Percentiles rank a stretch among this genome's conserved stretches.
Conservation (phyloP, 331 rosid genomes). For the Rosa hybrid region DNA sequence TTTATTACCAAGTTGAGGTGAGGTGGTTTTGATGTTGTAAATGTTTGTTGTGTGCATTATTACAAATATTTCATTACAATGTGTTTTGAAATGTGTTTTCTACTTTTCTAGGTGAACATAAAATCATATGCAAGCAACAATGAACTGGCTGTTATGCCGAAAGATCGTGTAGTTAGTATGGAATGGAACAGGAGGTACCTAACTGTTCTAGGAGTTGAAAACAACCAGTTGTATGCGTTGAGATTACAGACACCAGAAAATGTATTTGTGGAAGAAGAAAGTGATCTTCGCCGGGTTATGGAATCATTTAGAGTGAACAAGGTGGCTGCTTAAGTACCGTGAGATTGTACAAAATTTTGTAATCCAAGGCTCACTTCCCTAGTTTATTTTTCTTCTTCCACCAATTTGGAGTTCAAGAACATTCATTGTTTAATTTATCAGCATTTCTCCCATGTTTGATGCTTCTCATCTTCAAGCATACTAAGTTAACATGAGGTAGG, state of each 20-base stretch:
- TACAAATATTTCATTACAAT: not conserved
- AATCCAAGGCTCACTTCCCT: conserved; percentile 2
- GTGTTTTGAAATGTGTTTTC: conserved; percentile 19
- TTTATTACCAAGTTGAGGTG: conserved; percentile 92
- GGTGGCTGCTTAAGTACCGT: conserved; percentile 37
- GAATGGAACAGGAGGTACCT: conserved; percentile 94
- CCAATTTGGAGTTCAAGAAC: conserved; percentile 3
- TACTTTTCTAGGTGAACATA: conserved; percentile 80
- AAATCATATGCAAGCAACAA: conserved; percentile 91
- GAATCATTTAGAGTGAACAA: conserved; percentile 85
- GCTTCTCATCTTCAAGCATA: not conserved
- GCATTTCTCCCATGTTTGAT: not conserved
- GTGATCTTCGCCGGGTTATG: conserved; percentile 78
- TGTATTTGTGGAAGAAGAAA: conserved; percentile 74
- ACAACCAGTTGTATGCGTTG: conserved; percentile 81
- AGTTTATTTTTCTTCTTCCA: not conserved
- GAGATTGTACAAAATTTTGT: conserved; percentile 6
- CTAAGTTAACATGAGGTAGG: not conserved
- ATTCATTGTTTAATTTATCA: not conserved
- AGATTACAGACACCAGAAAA: conserved; percentile 90
- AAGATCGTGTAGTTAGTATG: conserved; percentile 74
- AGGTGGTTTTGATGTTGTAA: conserved; percentile 20
- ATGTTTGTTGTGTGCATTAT: not conserved
- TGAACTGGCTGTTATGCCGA: conserved; percentile 93
- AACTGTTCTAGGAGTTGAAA: conserved; percentile 92